These are phyloP conservation scores for Hippophae gyantsensis DNA, from an alignment of 306 rosid genomes.

Conservation along the genomic window DNA sequence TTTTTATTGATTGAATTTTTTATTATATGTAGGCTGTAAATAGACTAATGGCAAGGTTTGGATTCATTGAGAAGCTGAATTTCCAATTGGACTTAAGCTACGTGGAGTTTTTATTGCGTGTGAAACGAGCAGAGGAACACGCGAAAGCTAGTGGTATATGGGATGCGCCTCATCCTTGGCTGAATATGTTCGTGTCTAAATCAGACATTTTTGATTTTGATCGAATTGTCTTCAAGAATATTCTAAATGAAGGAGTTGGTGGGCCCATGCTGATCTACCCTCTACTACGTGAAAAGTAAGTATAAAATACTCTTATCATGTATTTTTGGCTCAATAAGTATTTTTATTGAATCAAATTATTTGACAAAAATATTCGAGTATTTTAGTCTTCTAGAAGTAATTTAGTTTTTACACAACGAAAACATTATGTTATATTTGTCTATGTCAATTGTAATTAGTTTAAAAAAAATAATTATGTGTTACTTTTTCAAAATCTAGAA, in stretches of 20 bases:
- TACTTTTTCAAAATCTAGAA: too few relatives aligned
- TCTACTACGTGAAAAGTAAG: slow-evolving; percentile 59
- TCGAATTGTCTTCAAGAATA: slow-evolving; percentile 46
- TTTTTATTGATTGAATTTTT: background rate
- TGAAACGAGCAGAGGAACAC: slow-evolving; percentile 65
- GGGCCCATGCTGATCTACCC: slow-evolving; percentile 93
- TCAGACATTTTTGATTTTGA: slow-evolving; percentile 55
- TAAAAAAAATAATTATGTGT: too few relatives aligned
- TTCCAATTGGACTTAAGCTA: slow-evolving; percentile 58
- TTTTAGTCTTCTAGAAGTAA: too few relatives aligned
- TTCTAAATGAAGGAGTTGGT: slow-evolving; percentile 69
- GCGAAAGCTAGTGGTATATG: slow-evolving; percentile 62
- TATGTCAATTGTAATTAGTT: too few relatives aligned
- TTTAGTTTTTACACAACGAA: too few relatives aligned
- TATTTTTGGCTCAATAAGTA: background rate
- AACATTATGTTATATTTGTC: too few relatives aligned
- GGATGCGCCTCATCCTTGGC: slow-evolving; percentile 96
- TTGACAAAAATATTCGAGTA: too few relatives aligned
- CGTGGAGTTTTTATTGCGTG: slow-evolving; percentile 68
- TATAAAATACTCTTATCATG: background rate
- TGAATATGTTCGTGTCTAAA: slow-evolving; percentile 70
- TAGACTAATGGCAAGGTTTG: slow-evolving; percentile 41
- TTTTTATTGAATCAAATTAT: background rate
- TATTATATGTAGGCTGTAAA: slow-evolving; percentile 35
- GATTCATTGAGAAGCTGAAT: slow-evolving; percentile 40